Evolutionary conservation across 345 rosid species (phyloP).

Genomic region (Camelina hispida): DNA sequence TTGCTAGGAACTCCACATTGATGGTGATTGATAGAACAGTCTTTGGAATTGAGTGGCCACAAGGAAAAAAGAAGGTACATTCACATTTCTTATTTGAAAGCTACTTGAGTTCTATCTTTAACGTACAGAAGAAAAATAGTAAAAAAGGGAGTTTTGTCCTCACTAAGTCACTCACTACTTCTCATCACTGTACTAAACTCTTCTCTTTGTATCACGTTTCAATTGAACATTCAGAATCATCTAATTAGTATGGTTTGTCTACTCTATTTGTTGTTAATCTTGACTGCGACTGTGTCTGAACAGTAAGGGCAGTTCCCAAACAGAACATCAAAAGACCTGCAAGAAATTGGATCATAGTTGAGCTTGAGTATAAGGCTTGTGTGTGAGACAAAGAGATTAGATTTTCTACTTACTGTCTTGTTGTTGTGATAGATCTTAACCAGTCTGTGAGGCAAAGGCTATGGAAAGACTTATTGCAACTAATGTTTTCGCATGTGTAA

Average conservation of each 20-base stretch:
- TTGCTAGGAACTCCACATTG: slow-evolving; percentile 27
- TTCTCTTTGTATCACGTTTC: slow-evolving; percentile 18
- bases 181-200: slow-evolving; percentile 20
- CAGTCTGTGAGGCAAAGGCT: slow-evolving; percentile 72
- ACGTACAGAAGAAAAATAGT: slow-evolving; percentile 6
- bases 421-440: slow-evolving; percentile 82
- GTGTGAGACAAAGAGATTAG: slow-evolving; percentile 7
- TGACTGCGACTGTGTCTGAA: slow-evolving; percentile 79
- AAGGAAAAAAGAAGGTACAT: slow-evolving; percentile 16
- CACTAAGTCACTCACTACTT: neutral
- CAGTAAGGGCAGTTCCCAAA: slow-evolving; percentile 84
- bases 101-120: slow-evolving; percentile 33
- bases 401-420: slow-evolving; percentile 68
- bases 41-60: slow-evolving; percentile 32
- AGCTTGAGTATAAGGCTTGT: slow-evolving; percentile 13
- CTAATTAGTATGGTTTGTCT: neutral
- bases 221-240: neutral
- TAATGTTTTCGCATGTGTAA: slow-evolving; percentile 68
- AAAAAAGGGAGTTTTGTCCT: slow-evolving; percentile 35
- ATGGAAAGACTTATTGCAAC: slow-evolving; percentile 76
- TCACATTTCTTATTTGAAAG: slow-evolving; percentile 31
- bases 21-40: slow-evolving; percentile 40
- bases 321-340: slow-evolving; percentile 80
- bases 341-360: slow-evolving; percentile 43
- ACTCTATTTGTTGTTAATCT: slow-evolving; percentile 37